Percentiles rank a stretch among this genome's conserved stretches.
Evolutionary conservation across 176 grass and related monocot species (phyloP).

Genomic region (Musa beccarii): DNA sequence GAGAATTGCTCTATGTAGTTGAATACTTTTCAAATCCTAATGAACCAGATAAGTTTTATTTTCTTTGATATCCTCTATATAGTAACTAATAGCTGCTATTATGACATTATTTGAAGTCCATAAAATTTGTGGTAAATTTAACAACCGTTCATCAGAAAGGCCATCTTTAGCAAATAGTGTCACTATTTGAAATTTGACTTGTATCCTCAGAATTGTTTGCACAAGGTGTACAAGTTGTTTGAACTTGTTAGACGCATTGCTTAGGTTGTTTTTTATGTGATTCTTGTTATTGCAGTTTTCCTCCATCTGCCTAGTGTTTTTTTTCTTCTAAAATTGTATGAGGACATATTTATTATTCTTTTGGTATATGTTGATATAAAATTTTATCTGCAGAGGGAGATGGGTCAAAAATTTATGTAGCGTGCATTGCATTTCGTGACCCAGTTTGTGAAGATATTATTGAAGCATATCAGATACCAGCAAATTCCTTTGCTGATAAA

Average conservation of each 20-base stretch:
- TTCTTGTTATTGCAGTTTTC: background rate
- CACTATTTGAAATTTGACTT: background rate
- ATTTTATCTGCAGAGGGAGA: conserved; percentile 75
- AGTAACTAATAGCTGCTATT: too few species aligned
- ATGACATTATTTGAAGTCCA: background rate
- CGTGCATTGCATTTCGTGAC: conserved; percentile 94
- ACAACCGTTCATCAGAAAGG: background rate
- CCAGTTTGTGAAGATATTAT: conserved; percentile 82
- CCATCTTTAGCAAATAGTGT: background rate
- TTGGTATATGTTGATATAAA: background rate
- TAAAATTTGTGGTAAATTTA: background rate
- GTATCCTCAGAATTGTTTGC: background rate
- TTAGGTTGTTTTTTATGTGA: background rate
- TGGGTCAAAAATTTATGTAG: conserved; percentile 98
- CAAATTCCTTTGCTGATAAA: conserved; percentile 94
- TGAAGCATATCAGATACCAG: conserved; percentile 75
- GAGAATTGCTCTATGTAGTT: background rate
- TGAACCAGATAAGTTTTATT: background rate
- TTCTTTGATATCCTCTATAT: too few species aligned
- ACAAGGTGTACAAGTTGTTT: background rate
- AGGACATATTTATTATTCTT: background rate
- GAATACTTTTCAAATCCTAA: background rate
- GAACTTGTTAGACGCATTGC: background rate
- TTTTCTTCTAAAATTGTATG: background rate
- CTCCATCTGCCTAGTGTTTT: background rate